Evolutionary conservation across 2,329 filamentous ascomycete genomes (phyloP).

Genomic region (Emmonsiellopsis sp.): DNA sequence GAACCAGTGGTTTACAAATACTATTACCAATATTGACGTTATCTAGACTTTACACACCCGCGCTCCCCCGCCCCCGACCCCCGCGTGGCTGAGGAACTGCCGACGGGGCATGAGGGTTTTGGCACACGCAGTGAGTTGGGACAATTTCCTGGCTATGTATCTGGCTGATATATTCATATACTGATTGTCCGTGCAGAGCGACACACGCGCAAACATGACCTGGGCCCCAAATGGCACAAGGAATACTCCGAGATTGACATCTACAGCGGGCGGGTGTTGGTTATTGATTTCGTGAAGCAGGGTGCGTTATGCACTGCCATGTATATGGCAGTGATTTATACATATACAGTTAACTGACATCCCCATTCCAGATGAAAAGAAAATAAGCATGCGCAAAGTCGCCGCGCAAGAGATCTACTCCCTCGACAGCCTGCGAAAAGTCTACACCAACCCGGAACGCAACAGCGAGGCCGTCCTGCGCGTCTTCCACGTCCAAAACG

Average conservation of each 20-base stretch:
- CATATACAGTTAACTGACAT: slow-evolving; percentile 2
- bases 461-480: slow-evolving; percentile 20
- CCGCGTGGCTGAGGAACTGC: slow-evolving; percentile 8
- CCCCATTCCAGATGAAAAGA: slow-evolving; percentile 23
- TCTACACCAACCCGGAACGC: slow-evolving; percentile 29
- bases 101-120: not conserved
- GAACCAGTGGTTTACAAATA: not conserved
- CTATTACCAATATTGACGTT: too few relatives aligned
- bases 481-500: slow-evolving; percentile 45
- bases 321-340: too few relatives aligned
- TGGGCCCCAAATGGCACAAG: slow-evolving; percentile 28
- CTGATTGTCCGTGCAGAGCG: not conserved
- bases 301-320: slow-evolving; percentile 12
- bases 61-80: slow-evolving; percentile 5
- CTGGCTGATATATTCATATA: not conserved
- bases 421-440: slow-evolving; percentile 34
- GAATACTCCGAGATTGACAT: slow-evolving; percentile 21
- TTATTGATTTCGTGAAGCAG: slow-evolving; percentile 42
- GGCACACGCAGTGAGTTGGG: not conserved
- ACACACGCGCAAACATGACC: slow-evolving; percentile 11
- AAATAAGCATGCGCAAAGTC: slow-evolving; percentile 34
- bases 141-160: not conserved
- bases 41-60: not conserved
- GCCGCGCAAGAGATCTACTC: slow-evolving; percentile 41
- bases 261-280: slow-evolving; percentile 36